Conservation (phyloP, 1,139 yeast species). For the Geotrichum candidum region DNA sequence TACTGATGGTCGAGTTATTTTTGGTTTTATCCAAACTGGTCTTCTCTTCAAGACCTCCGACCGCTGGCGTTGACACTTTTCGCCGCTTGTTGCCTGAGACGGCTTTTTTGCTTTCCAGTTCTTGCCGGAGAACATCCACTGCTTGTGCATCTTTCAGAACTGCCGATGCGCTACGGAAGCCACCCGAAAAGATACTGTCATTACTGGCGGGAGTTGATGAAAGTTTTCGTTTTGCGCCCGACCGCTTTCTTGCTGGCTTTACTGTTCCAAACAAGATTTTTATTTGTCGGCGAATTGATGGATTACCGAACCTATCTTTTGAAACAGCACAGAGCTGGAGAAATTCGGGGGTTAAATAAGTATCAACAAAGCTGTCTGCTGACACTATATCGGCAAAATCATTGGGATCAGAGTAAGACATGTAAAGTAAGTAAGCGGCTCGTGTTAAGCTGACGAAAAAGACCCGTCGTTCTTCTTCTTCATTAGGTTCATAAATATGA, state of each 20-base stretch:
- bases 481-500: conserved; percentile 41
- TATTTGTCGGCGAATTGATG: not conserved
- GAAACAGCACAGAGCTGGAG: not conserved
- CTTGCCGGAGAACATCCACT: not conserved
- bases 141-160: conserved; percentile 4
- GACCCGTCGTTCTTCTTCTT: conserved; percentile 64
- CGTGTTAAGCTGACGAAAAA: conserved; percentile 80
- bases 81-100: not conserved
- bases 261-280: not conserved
- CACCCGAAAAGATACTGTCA: not conserved
- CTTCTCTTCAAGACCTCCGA: not conserved
- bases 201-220: not conserved
- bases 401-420: not conserved
- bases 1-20: too few relatives aligned
- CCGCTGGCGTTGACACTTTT: not conserved
- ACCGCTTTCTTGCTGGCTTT: not conserved
- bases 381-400: not conserved
- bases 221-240: not conserved
- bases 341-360: not conserved
- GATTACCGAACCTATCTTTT: not conserved
- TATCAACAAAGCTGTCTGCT: not conserved
- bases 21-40: too few relatives aligned
- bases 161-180: conserved; percentile 12
- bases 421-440: conserved; percentile 37
- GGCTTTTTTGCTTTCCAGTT: not conserved